Conservation (phyloP, 768 basidiomycete species). For the Xerocomellus chrysenteron region DNA sequence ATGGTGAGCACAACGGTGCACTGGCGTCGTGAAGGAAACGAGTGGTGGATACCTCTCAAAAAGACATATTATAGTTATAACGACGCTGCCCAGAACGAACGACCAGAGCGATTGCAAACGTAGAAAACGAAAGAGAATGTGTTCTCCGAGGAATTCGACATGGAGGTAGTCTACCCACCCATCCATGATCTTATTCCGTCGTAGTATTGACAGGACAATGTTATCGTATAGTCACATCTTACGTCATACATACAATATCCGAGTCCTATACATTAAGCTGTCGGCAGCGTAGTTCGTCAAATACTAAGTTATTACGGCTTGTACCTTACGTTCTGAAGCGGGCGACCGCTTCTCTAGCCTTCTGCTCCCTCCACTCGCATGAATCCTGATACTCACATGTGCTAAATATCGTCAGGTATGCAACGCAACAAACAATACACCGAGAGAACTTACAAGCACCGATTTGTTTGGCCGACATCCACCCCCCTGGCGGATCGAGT, state of each 20-base stretch:
- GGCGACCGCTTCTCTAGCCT: conserved; percentile 40
- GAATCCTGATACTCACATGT: conserved; percentile 71
- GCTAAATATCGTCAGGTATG: conserved; percentile 32
- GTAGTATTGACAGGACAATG: not conserved
- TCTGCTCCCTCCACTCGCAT: conserved; percentile 74
- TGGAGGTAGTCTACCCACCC: conserved; percentile 51
- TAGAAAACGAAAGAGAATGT: conserved; percentile 41
- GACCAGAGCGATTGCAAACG: conserved; percentile 47
- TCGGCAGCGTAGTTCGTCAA: not conserved
- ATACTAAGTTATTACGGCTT: not conserved
- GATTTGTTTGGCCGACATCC: conserved; percentile 48
- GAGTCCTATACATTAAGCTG: not conserved
- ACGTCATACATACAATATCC: conserved; percentile 6
- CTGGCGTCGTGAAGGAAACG: not conserved
- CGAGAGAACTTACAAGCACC: conserved; percentile 60
- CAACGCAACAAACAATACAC: not conserved
- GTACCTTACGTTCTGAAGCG: not conserved
- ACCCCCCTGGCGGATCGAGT: conserved; percentile 71
- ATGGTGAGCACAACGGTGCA: not conserved
- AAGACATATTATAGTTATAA: conserved; percentile 50
- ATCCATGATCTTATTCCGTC: conserved; percentile 31
- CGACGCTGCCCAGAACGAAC: conserved; percentile 46
- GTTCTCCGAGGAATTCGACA: conserved; percentile 42
- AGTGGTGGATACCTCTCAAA: conserved; percentile 50
- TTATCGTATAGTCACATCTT: not conserved